These are phyloP conservation scores for Theobroma cacao DNA, from an alignment of 345 rosid genomes.

Conservation along the genomic window DNA sequence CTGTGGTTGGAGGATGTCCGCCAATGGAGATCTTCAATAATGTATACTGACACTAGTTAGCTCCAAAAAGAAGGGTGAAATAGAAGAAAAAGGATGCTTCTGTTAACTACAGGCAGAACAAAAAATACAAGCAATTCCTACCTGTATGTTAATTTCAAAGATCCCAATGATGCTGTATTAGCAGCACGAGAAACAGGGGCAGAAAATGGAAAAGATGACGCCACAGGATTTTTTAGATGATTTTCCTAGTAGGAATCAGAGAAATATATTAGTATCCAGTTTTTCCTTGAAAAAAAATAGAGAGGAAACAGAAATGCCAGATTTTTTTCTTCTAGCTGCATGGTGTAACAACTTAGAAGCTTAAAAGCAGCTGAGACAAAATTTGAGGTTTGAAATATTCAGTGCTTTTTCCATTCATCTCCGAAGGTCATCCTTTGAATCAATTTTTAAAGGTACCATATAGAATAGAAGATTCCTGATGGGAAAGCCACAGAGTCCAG, in stretches of 20 bases:
- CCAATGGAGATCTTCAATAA: conserved; percentile 56
- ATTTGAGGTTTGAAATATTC: not conserved
- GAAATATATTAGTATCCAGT: conserved; percentile 1
- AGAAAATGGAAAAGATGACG: conserved; percentile 31
- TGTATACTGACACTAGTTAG: conserved; percentile 24
- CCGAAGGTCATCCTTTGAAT: not conserved
- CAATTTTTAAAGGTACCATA: not conserved
- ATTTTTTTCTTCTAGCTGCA: not conserved
- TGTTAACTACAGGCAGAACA: not conserved
- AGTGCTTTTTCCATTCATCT: not conserved
- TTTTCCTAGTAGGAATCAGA: conserved; percentile 29
- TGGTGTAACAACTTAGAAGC: not conserved
- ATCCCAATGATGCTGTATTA: conserved; percentile 31
- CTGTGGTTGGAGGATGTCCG: conserved; percentile 47
- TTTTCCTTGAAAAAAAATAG: not conserved
- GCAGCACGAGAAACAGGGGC: conserved; percentile 27
- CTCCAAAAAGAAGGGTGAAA: not conserved
- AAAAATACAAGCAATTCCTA: conserved; percentile 15
- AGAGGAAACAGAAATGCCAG: not conserved
- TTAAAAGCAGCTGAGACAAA: not conserved
- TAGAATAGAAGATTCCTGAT: not conserved
- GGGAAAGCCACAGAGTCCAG: not conserved
- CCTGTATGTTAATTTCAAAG: conserved; percentile 50
- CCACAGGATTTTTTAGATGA: conserved; percentile 21
- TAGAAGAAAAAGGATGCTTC: not conserved